A percentile compares a stretch with the other conserved stretches of the same genome.
Evolutionary conservation across 2,329 filamentous ascomycete species (phyloP).

Genomic region (Neofusicoccum umdonicola): DNA sequence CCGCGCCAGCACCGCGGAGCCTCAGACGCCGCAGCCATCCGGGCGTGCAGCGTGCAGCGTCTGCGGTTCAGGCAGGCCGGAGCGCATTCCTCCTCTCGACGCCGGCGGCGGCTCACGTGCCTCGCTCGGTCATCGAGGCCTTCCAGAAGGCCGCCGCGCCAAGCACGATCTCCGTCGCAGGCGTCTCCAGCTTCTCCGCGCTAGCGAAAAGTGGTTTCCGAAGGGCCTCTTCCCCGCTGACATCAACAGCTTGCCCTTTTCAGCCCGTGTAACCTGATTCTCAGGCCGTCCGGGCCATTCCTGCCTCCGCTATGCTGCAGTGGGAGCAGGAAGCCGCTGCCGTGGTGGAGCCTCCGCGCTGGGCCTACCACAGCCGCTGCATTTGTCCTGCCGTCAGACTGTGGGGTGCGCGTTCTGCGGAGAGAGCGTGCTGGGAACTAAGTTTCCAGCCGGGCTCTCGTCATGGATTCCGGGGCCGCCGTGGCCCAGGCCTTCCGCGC

Average conservation of each 20-base stretch:
- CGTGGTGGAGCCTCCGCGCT: background rate
- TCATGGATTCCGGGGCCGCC: constrained; percentile 17
- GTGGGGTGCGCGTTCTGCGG: constrained; percentile 6
- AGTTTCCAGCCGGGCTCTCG: constrained; percentile 16
- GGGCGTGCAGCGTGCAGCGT: too few relatives aligned
- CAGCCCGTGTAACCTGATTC: constrained; percentile 11
- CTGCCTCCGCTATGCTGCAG: background rate
- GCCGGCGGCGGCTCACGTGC: background rate
- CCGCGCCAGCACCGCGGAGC: background rate
- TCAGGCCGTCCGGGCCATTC: constrained; percentile 6
- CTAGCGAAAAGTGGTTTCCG: constrained; percentile 18
- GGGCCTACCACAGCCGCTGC: constrained; percentile 5
- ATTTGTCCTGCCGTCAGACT: constrained; percentile 9
- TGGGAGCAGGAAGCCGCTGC: background rate
- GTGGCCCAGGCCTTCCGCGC: background rate
- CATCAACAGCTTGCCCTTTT: constrained; percentile 14
- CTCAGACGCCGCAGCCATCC: background rate
- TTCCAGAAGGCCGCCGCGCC: constrained; percentile 1
- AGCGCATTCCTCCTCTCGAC: constrained; percentile 6
- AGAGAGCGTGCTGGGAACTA: constrained; percentile 11
- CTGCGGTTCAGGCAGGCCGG: background rate
- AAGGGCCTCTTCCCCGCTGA: constrained; percentile 13
- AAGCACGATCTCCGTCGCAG: constrained; percentile 1
- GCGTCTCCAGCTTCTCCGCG: constrained; percentile 1
- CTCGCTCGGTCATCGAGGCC: background rate